Conservation (phyloP, 148 eudicot species). For the Persicaria maculosa region DNA sequence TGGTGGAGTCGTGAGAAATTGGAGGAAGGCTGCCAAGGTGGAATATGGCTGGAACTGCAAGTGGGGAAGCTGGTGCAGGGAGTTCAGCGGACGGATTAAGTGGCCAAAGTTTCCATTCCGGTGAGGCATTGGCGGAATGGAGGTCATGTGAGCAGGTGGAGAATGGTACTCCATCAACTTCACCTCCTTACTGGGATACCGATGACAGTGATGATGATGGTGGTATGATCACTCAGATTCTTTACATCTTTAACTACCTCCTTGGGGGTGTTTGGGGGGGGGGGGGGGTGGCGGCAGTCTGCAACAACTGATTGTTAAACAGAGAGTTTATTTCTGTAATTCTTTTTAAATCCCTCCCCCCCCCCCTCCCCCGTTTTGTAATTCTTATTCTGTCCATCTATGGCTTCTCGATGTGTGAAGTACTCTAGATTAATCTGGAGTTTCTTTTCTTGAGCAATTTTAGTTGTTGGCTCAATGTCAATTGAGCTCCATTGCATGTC, state of each 20-base stretch:
- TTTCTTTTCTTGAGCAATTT: neutral
- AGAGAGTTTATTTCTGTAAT: too few species aligned
- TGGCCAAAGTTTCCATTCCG: slow-evolving; percentile 51
- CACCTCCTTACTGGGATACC: slow-evolving; percentile 90
- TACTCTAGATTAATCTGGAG: neutral
- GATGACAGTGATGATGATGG: slow-evolving; percentile 69
- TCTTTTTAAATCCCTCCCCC: too few species aligned
- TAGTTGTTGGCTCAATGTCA: neutral
- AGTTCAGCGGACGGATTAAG: slow-evolving; percentile 42
- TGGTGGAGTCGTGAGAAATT: slow-evolving; percentile 34
- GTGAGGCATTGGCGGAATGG: slow-evolving; percentile 83
- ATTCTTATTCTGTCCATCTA: neutral
- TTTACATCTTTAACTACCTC: neutral
- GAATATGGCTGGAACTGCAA: slow-evolving; percentile 68
- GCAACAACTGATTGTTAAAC: too few species aligned
- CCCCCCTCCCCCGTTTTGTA: too few species aligned
- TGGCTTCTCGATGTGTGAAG: neutral
- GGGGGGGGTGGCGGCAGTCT: too few species aligned
- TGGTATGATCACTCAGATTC: slow-evolving; percentile 18
- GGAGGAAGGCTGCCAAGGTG: slow-evolving; percentile 23
- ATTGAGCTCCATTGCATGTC: neutral
- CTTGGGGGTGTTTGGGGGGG: too few species aligned
- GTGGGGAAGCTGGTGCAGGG: slow-evolving; percentile 56
- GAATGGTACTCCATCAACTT: slow-evolving; percentile 79
- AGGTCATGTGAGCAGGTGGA: slow-evolving; percentile 84